Conservation (phyloP, 2,329 filamentous ascomycete species). For the Raffaelea ambrosiae region DNA sequence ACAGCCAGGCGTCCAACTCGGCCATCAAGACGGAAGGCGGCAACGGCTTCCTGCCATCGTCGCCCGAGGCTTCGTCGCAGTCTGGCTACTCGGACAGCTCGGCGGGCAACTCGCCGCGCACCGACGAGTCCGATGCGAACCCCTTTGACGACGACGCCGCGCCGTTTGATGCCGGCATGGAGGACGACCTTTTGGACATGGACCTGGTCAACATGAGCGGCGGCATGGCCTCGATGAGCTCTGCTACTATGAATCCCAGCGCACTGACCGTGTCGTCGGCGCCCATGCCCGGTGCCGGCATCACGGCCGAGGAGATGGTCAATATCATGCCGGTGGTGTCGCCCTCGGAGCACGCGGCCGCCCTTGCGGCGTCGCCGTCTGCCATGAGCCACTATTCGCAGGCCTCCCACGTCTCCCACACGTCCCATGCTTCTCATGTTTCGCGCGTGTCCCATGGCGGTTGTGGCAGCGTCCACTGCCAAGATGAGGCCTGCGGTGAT, state of each 20-base stretch:
- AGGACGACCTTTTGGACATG: slow-evolving; percentile 27
- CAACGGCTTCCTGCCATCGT: slow-evolving; percentile 29
- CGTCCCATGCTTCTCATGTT: too few relatives aligned
- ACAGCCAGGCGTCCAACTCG: slow-evolving; percentile 18
- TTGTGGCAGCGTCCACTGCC: too few relatives aligned
- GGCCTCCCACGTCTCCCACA: too few relatives aligned
- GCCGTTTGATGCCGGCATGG: slow-evolving; percentile 31
- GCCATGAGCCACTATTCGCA: slow-evolving; percentile 36
- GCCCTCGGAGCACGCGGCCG: slow-evolving; percentile 17
- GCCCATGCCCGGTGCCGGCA: slow-evolving; percentile 24
- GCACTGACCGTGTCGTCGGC: slow-evolving; percentile 30
- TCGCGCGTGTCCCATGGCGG: too few relatives aligned
- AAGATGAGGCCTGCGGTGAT: too few relatives aligned
- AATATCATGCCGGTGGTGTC: slow-evolving; percentile 17
- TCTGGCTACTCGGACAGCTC: slow-evolving; percentile 51
- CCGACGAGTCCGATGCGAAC: slow-evolving; percentile 31
- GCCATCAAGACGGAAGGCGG: too few relatives aligned
- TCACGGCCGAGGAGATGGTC: slow-evolving; percentile 12
- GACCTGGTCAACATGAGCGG: not conserved
- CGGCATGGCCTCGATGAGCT: not conserved
- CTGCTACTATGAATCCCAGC: too few relatives aligned
- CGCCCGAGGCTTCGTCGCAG: slow-evolving; percentile 38
- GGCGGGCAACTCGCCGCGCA: slow-evolving; percentile 41
- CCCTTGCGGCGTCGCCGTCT: slow-evolving; percentile 33
- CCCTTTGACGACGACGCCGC: slow-evolving; percentile 21